Percentiles rank a stretch among this genome's conserved stretches.
Evolutionary conservation across 441 rosid genomes (phyloP).

Genomic region (Erysimum cheiri): DNA sequence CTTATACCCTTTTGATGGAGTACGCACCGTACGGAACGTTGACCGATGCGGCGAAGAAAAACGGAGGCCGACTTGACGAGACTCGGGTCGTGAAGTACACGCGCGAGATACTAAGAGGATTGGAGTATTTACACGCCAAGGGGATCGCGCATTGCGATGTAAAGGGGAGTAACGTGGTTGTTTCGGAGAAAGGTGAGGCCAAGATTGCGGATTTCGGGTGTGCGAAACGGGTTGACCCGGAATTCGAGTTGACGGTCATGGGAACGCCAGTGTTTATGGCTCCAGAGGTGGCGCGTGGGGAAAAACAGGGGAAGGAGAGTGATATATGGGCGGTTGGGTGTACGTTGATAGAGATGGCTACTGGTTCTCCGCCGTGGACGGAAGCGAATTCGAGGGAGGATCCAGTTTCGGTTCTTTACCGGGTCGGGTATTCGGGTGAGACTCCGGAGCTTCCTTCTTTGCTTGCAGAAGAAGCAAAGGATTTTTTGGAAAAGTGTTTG

Average conservation of each 20-base stretch:
- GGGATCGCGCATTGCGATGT: constrained; percentile 80
- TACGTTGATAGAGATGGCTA: constrained; percentile 76
- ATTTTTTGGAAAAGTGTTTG: constrained; percentile 78
- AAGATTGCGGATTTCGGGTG: constrained; percentile 84
- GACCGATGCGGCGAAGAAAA: constrained; percentile 45
- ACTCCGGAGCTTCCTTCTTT: constrained; percentile 59
- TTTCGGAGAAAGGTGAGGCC: constrained; percentile 52
- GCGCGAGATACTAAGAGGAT: constrained; percentile 59
- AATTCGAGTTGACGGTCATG: constrained; percentile 30
- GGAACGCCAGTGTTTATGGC: constrained; percentile 86
- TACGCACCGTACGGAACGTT: constrained; percentile 66
- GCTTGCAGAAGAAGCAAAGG: constrained; percentile 66
- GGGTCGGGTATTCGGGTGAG: constrained; percentile 60
- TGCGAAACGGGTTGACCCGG: constrained; percentile 51
- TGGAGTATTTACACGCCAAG: constrained; percentile 63
- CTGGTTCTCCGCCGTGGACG: constrained; percentile 61
- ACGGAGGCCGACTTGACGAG: constrained; percentile 55
- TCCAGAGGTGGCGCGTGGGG: constrained; percentile 92
- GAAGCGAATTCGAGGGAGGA: constrained; percentile 39
- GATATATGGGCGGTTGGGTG: constrained; percentile 84
- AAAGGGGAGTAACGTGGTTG: constrained; percentile 64
- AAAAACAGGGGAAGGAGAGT: constrained; percentile 60
- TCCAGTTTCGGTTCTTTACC: constrained; percentile 57
- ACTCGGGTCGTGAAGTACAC: constrained; percentile 51
- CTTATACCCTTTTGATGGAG: constrained; percentile 74